phyloP scores from a whole-genome alignment of 768 basidiomycete species.

The Hydnomerulius pinastri region DNA sequence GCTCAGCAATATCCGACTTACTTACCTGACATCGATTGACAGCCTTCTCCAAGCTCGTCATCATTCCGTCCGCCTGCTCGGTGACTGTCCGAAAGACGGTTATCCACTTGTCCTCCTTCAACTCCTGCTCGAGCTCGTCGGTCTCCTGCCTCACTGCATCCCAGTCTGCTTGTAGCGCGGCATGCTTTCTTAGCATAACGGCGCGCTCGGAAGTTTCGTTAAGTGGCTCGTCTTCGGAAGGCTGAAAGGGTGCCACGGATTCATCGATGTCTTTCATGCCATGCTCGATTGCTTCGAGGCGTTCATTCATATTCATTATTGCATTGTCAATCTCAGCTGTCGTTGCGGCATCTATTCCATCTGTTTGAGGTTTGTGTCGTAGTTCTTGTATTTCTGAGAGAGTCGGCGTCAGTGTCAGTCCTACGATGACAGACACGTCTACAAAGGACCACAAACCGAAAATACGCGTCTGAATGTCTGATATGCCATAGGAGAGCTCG shows the following conservation, averaged over 20 bases:
- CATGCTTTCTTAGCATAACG: slow-evolving; percentile 71
- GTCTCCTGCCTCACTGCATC: slow-evolving; percentile 77
- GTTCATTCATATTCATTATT: slow-evolving; percentile 76
- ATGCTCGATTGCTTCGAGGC: slow-evolving; percentile 68
- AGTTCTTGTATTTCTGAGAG: slow-evolving; percentile 86
- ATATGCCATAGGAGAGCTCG: slow-evolving; percentile 82
- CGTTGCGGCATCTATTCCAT: slow-evolving; percentile 51
- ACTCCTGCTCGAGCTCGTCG: slow-evolving; percentile 81
- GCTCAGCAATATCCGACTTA: not conserved
- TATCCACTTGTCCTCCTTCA: slow-evolving; percentile 97
- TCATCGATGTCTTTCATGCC: slow-evolving; percentile 73
- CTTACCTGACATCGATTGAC: slow-evolving; percentile 86
- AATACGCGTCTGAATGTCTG: slow-evolving; percentile 89
- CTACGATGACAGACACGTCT: slow-evolving; percentile 1
- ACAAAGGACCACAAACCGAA: slow-evolving; percentile 57
- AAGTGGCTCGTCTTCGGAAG: slow-evolving; percentile 47
- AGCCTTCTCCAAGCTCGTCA: slow-evolving; percentile 93
- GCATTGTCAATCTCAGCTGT: slow-evolving; percentile 80
- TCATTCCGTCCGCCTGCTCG: slow-evolving; percentile 97
- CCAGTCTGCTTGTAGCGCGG: slow-evolving; percentile 76
- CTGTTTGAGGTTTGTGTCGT: slow-evolving; percentile 79
- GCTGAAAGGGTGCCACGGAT: slow-evolving; percentile 60
- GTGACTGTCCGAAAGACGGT: slow-evolving; percentile 92
- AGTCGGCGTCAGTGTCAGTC: slow-evolving; percentile 13
- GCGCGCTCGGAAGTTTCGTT: slow-evolving; percentile 41